Base-by-base conservation (phyloP, 2,329 filamentous ascomycete genomes). In the Bimuria novae-zelandiae region DNA sequence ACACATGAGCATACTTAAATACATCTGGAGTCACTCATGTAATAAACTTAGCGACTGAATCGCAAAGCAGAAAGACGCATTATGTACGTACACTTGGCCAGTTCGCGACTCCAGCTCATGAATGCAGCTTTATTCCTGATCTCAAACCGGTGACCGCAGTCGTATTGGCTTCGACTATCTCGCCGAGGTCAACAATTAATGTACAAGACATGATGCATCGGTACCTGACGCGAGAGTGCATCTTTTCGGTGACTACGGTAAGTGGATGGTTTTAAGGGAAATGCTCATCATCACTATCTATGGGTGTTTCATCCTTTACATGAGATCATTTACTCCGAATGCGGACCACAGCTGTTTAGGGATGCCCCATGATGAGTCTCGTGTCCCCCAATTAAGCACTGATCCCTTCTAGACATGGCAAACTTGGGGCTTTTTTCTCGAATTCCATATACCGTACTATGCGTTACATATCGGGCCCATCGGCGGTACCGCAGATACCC, bases 401-500 rank as follows among this genome's bases (percentile, higher is more conserved):
- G n/a, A 33, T 14, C 5, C 23, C 7, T 29, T 6, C 25, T 19
- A 63, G 60, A 47, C 45, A 2, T 2, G 4, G 16, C 16, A 17
- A 17, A 16, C 33, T 4, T 57, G 49, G 54, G 56, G 52, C 11
- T 61, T 57, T 42, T 59, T 55, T 40, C 39, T 61, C 0, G 60
- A 63, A 42, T 63, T 63, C 30, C 60, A 63, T 21, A 30, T 61
- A n/a, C 54, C 57, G 4, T 63, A 63, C 23, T 53, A 60, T 39
- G 57, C 60, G 1, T 52, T 63, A 47, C 53, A 57, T 7, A 11
- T 12, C 7, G 51, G 52, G 7, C 36, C 45, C 14, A 25, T 23
- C 4, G 33, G 16, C 14, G 29, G 5, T 8, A 32, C 19, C 16
- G 27, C 29, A 25, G 58, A 61, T 40, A 40, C 41, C 14, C 51